These are phyloP conservation scores for Kwoniella sp. DNA, from an alignment of 768 basidiomycete genomes.

Conservation along the genomic window DNA sequence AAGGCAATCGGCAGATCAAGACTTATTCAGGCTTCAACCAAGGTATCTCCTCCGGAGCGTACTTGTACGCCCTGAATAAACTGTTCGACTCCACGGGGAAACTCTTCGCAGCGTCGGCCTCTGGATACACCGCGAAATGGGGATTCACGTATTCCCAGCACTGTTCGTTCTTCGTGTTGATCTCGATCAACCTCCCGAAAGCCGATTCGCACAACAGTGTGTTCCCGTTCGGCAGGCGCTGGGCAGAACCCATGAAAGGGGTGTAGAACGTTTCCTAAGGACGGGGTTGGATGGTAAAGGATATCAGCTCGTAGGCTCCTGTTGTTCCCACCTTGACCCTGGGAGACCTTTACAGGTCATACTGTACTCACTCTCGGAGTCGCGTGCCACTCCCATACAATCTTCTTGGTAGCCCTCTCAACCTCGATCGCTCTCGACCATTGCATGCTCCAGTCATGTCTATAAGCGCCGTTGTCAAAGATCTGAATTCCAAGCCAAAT, in stretches of 20 bases:
- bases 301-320: too few species aligned
- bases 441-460: constrained; percentile 34
- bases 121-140: constrained; percentile 43
- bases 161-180: constrained; percentile 30
- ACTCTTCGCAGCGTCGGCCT: constrained; percentile 49
- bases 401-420: constrained; percentile 30
- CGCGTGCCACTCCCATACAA: constrained; percentile 29
- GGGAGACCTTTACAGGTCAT: too few species aligned
- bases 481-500: constrained; percentile 29
- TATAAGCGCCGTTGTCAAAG: constrained; percentile 49
- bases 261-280: constrained; percentile 29
- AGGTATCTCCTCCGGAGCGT: constrained; percentile 24
- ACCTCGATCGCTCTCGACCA: constrained; percentile 31
- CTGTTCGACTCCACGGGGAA: constrained; percentile 34
- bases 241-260: constrained; percentile 31
- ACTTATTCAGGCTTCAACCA: constrained; percentile 12
- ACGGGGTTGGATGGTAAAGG: background rate
- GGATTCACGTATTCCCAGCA: constrained; percentile 37
- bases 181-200: constrained; percentile 34
- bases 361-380: constrained; percentile 18
- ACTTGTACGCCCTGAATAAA: constrained; percentile 29
- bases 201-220: constrained; percentile 28
- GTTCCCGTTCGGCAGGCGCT: constrained; percentile 29
- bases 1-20: too few species aligned
- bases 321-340: background rate